Evolutionary conservation across 345 rosid species (phyloP), one percentile per base, ranked within the genome.

Genomic region (Aethionema arabicum): DNA sequence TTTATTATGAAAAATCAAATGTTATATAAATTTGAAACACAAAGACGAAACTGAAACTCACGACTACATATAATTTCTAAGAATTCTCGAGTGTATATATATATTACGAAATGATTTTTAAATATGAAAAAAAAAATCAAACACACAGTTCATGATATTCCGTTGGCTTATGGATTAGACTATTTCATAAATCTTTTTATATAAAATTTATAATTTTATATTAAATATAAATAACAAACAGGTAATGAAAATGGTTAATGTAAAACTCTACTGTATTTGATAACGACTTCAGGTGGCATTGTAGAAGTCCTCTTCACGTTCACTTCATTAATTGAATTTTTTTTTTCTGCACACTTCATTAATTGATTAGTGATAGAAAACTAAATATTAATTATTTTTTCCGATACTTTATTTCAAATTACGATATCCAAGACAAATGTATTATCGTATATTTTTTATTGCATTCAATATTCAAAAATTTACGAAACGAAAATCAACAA

Each of bases 241-340:
- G 56, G 44, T 30, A 11, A 53, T 11, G 43, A 54, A 31, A 69
- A 61, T 12, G 45, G 68, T 53, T 69, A 61, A 46, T 69, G 73
- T 52, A 69, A 69, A 61, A 39, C 55, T n/a, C n/a, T n/a, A n/a
- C n/a, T 68, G 57, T 61, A 38, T 61, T 44, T 7, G 68, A 69
- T 51, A 69, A 54, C 56, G 73, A 69, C 67, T 31, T 40, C 15
- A 45, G 43, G 10, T 60, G 65, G 8, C 33, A 16, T 35, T 49
- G 39, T 52, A 59, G 31, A 61, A 54, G 63, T 69, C 73, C 40
- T 69, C 73, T 61, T 69, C 73, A 70, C 64, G 74, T 56, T 70
- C 63, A 48, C 38, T 56, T 31, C 38, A 55, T 69, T 69, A 51
- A 62, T 69, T 62, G 57, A 54, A 45, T 55, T 54, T 63, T 41